phyloP scores from a whole-genome alignment of 2,329 filamentous ascomycete genomes.

The Hypoxylon sp. region DNA sequence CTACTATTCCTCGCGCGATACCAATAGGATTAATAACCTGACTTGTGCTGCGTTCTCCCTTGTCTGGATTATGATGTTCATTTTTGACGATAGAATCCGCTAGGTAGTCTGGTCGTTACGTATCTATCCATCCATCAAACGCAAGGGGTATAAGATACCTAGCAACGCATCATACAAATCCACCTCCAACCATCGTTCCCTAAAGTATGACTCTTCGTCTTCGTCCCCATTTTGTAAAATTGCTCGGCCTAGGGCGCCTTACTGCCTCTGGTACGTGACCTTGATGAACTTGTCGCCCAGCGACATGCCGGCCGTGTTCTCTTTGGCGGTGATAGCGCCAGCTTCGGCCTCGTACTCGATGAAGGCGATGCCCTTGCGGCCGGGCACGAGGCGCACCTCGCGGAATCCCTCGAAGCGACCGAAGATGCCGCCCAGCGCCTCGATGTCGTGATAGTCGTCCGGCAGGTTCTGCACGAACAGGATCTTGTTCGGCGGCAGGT shows the following conservation, averaged over 20 bases:
- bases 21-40: conserved; percentile 33
- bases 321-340: conserved; percentile 92
- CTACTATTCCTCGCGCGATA: conserved; percentile 34
- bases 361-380: conserved; percentile 89
- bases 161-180: conserved; percentile 20
- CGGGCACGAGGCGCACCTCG: conserved; percentile 90
- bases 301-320: conserved; percentile 87
- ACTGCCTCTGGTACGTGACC: conserved; percentile 96
- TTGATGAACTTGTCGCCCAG: conserved; percentile 86
- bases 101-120: too few species aligned
- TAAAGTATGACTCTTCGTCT: neutral
- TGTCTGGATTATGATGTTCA: neutral
- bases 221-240: neutral
- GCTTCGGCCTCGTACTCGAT: conserved; percentile 94
- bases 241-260: conserved; percentile 36
- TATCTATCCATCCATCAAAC: conserved; percentile 10
- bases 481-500: conserved; percentile 96
- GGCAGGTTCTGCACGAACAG: conserved; percentile 94
- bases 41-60: neutral
- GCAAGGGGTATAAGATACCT: conserved; percentile 27
- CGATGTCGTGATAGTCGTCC: conserved; percentile 85
- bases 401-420: conserved; percentile 92
- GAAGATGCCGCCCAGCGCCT: conserved; percentile 83
- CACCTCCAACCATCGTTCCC: neutral
- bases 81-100: neutral